phyloP scores from a whole-genome alignment of 2,329 filamentous ascomycete genomes.

The Rhexocercosporidium sp. region DNA sequence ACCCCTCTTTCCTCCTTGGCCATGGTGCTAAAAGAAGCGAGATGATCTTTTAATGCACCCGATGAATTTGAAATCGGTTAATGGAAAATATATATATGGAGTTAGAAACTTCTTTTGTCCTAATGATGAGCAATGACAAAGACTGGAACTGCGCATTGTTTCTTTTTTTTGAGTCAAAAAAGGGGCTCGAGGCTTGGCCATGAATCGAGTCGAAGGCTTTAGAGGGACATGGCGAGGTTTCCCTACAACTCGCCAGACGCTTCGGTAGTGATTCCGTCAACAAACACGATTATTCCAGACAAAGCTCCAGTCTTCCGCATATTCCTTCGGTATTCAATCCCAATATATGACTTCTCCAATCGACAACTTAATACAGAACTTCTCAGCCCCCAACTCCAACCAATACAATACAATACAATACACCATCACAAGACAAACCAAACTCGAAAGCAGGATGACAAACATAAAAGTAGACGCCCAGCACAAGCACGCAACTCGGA shows the following conservation, averaged over 20 bases:
- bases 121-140: too few species aligned
- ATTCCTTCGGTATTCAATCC: not conserved
- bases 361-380: not conserved
- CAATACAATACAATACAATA: not conserved
- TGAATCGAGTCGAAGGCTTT: too few species aligned
- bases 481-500: not conserved
- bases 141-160: too few species aligned
- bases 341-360: not conserved
- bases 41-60: too few species aligned
- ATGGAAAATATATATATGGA: too few species aligned
- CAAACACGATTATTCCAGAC: not conserved
- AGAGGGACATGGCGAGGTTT: not conserved
- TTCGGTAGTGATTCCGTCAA: not conserved
- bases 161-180: too few species aligned
- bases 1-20: not conserved
- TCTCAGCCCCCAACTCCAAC: not conserved
- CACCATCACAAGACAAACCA: not conserved
- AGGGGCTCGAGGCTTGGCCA: too few species aligned
- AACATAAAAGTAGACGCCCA: not conserved
- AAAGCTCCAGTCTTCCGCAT: not conserved
- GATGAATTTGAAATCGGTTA: too few species aligned
- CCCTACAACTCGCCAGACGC: not conserved
- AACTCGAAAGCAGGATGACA: not conserved
- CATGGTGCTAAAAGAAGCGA: not conserved
- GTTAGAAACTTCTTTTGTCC: too few species aligned